A percentile compares a stretch with the other conserved stretches of the same genome.
These are phyloP conservation scores for Cladosporium phlei DNA, from an alignment of 2,329 filamentous ascomycete genomes.

Conservation along the genomic window DNA sequence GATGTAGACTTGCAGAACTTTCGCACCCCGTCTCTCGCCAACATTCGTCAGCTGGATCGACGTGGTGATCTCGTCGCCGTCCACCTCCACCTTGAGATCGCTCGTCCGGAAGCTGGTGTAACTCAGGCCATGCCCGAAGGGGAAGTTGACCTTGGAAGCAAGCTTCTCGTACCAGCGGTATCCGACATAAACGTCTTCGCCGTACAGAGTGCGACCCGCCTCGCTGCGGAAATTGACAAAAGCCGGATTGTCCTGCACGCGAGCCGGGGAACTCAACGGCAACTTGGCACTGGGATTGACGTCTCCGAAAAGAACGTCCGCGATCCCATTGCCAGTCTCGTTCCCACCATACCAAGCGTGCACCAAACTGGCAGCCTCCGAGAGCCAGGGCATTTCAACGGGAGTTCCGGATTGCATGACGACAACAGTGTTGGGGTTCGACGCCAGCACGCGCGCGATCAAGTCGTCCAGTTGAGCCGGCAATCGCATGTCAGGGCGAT, in stretches of 20 bases:
- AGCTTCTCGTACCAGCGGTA: constrained; percentile 14
- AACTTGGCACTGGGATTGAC: constrained; percentile 11
- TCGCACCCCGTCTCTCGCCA: constrained; percentile 53
- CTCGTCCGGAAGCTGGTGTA: constrained; percentile 9
- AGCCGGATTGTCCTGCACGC: constrained; percentile 53
- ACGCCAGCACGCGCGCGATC: constrained; percentile 60
- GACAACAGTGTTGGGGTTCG: constrained; percentile 65
- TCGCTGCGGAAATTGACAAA: constrained; percentile 62
- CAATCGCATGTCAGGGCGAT: constrained; percentile 57
- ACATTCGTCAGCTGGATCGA: constrained; percentile 52
- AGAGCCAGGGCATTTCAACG: constrained; percentile 65
- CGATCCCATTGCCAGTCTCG: constrained; percentile 12
- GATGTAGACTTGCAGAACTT: constrained; percentile 66
- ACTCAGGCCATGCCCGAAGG: constrained; percentile 9
- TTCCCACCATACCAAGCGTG: constrained; percentile 42
- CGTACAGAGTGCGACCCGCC: constrained; percentile 8
- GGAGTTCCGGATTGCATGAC: constrained; percentile 76
- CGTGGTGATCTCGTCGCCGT: too few species aligned
- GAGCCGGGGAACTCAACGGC: constrained; percentile 11
- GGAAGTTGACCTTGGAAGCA: constrained; percentile 3
- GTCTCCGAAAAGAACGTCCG: constrained; percentile 7
- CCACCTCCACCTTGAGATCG: too few species aligned
- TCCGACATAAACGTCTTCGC: constrained; percentile 12
- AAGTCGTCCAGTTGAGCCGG: constrained; percentile 60
- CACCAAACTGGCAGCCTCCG: constrained; percentile 56